Base-by-base conservation (phyloP, 352 stramenopile genomes). In the Phytophthora brassicae region DNA sequence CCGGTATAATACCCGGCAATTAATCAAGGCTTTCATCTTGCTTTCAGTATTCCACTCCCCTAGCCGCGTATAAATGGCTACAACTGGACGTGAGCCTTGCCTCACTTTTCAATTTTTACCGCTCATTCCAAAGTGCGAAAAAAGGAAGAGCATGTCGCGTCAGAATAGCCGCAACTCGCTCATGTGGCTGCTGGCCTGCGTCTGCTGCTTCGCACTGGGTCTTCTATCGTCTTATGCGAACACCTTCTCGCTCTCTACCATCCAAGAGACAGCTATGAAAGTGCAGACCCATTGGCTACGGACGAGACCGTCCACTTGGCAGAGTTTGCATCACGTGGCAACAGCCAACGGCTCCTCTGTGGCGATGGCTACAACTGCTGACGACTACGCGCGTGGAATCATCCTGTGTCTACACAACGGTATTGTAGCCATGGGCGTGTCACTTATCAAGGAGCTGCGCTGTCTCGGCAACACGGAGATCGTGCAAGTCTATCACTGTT, bases 381-480 rank as follows among this genome's bases (percentile, higher is more conserved):
- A 44, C 26, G 64, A 60, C 46, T 59, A 62, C 16, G 31, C 29
- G 4, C 60, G 64, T 4, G 73, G 73, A 36, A 61, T 81, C 23
- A 60, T 88, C 43, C 22, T 84, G 23, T 69, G 55, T 41, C 59
- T 88, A 8, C 66, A 84, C 65, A 60, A 89, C 23, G 67, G 58
- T 19, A 71, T 81, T 13, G 55, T 86, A 22, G 48, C 75, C 2
- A 72, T 89, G 54, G 80, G 71, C 3, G 56, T 79, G 23, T 88
- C 80, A 17, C 68, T 90, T 22, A 86, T 90, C 64, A 67, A 70
- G 12, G 78, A 90, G 44, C 49, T 70, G 19, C 62, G 62, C 20
- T 70, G 62, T 36, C 28, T 70, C 9, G 62, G 62, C 19, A 70
- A 70, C 14, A 49, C 43, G 9, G 61, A 69, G 61, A 19, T 69